Evolutionary conservation across 352 stramenopile genomes (phyloP), one percentile per base, ranked within the genome.

Genomic region (Thalassiosira ordinaria): DNA sequence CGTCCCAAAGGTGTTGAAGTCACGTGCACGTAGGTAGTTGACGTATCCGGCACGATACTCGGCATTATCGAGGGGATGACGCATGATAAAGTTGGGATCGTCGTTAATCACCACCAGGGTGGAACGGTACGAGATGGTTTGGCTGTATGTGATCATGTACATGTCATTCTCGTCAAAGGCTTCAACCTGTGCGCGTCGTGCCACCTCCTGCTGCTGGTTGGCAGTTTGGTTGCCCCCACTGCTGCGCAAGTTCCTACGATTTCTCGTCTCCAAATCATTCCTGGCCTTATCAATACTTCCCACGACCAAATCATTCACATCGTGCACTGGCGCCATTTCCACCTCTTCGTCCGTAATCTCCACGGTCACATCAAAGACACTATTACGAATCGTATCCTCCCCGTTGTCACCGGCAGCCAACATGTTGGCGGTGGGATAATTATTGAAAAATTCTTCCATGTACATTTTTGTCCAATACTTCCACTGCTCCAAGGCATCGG

Each of bases 41-140:
- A 88, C 81, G 47, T 88, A 88, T 44, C 80, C 71, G 14, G 81
- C 81, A 22, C 81, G 74, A 44, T 88, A 88, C 55, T 85, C 66
- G 29, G 81, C 41, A 1, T 75, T 88, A 51, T 82, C 71, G 24
- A 88, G 68, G 16, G 81, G 81, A 35, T 67, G 70, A 41, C 51
- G 65, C 33, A 65, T 56, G 46, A 88, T 78, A 31, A 84, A 14
- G 29, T 64, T 69, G 0, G 66, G 53, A 62, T 88, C 66, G 22
- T 84, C 56, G 49, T 82, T 88, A 55, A 84, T 31, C 6, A 82
- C 59, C 22, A 73, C 62, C 2, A 81, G 74, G 22, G 49, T 63
- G 31, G 70, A 80, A 31, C 81, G 74, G 68, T 80, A 88, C 0
- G 52, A 52, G n/a, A 52, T 68, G 2, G 39, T 51, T 65, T 83